A percentile compares a stretch with the other conserved stretches of the same genome.
These are phyloP conservation scores for Xylaria sp. DNA, from an alignment of 2,329 filamentous ascomycete species.

Conservation along the genomic window DNA sequence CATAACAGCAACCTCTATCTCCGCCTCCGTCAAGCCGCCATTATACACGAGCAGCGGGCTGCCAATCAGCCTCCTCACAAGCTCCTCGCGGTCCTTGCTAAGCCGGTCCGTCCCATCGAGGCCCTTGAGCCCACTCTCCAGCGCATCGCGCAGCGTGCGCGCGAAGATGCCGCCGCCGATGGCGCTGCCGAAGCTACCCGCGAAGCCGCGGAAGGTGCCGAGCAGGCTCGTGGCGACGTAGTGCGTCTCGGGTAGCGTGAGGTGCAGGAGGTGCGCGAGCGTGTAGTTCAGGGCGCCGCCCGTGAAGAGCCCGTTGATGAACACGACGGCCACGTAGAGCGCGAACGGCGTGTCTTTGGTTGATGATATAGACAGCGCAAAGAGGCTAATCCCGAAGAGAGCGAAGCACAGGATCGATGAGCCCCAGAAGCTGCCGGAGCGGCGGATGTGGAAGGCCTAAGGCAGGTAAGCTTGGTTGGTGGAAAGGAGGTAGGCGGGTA, in stretches of 20 bases:
- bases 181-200: slow-evolving; percentile 81
- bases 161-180: slow-evolving; percentile 82
- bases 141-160: slow-evolving; percentile 65
- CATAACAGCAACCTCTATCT: slow-evolving; percentile 58
- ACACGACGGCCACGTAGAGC: slow-evolving; percentile 69
- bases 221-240: slow-evolving; percentile 81
- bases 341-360: slow-evolving; percentile 61
- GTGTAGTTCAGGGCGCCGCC: slow-evolving; percentile 84
- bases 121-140: slow-evolving; percentile 67
- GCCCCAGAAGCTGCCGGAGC: slow-evolving; percentile 77
- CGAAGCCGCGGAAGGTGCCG: slow-evolving; percentile 83
- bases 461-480: slow-evolving; percentile 4
- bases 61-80: slow-evolving; percentile 62
- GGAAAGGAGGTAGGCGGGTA: neutral
- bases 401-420: slow-evolving; percentile 69
- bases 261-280: slow-evolving; percentile 80
- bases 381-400: slow-evolving; percentile 70
- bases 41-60: slow-evolving; percentile 63
- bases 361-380: slow-evolving; percentile 65
- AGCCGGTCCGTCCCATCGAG: slow-evolving; percentile 55
- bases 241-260: slow-evolving; percentile 73
- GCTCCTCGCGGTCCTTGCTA: slow-evolving; percentile 50
- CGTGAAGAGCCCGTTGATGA: slow-evolving; percentile 77
- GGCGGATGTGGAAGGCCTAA: slow-evolving; percentile 75
- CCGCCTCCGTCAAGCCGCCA: slow-evolving; percentile 54